Percentiles rank a stretch among this genome's conserved stretches.
Evolutionary conservation across 352 stramenopile species (phyloP).

Genomic region (Phytopythium sindhum): DNA sequence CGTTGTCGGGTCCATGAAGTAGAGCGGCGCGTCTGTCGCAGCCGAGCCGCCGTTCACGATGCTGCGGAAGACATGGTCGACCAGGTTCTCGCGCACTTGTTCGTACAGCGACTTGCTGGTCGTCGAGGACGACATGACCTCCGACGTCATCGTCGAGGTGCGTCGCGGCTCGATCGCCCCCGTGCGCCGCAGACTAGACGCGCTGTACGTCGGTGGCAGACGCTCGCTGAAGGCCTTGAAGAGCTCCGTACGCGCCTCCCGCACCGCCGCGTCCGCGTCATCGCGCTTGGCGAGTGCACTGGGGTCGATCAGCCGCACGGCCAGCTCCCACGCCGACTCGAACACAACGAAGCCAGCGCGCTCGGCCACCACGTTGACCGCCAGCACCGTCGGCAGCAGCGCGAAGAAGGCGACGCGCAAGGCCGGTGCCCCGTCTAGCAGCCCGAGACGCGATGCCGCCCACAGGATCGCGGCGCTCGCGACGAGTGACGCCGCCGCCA

Average conservation of each 20-base stretch:
- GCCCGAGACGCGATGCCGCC: background rate
- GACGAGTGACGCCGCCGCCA: constrained; percentile 21
- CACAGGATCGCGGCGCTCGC: constrained; percentile 26
- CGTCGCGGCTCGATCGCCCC: constrained; percentile 5
- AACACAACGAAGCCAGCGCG: constrained; percentile 23
- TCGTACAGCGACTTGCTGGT: constrained; percentile 67
- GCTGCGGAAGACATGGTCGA: constrained; percentile 50
- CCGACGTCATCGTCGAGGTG: constrained; percentile 1
- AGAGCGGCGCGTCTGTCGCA: constrained; percentile 45
- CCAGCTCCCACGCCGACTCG: constrained; percentile 26
- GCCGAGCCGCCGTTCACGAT: constrained; percentile 5
- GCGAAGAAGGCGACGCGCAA: constrained; percentile 50
- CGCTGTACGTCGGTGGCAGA: constrained; percentile 22
- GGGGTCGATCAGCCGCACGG: constrained; percentile 21
- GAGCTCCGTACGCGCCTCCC: constrained; percentile 36
- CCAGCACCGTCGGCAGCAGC: constrained; percentile 43
- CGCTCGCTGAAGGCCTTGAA: constrained; percentile 41
- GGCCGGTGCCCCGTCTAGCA: constrained; percentile 12
- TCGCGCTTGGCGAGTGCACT: constrained; percentile 8
- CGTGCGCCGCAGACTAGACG: background rate
- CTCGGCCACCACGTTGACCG: constrained; percentile 40
- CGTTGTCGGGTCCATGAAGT: constrained; percentile 60
- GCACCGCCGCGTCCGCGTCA: constrained; percentile 18
- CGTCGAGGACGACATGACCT: constrained; percentile 33
- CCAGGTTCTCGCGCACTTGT: constrained; percentile 49